These are phyloP conservation scores for Pleurotus djamor DNA, from an alignment of 768 basidiomycete species.

Conservation along the genomic window DNA sequence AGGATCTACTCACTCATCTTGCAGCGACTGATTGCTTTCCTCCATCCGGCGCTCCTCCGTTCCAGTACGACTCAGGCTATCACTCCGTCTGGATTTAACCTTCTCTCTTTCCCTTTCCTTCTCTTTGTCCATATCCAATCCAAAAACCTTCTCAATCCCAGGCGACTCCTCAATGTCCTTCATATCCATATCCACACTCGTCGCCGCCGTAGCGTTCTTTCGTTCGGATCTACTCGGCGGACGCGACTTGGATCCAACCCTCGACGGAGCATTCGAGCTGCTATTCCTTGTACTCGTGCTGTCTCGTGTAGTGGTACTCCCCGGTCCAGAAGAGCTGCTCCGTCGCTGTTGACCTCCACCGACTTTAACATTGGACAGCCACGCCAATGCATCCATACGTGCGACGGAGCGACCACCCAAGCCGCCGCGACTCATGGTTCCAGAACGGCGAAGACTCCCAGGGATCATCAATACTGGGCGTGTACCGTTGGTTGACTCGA, in stretches of 20 bases:
- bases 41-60: conserved; percentile 30
- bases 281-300: conserved; percentile 28
- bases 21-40: conserved; percentile 47
- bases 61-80: conserved; percentile 34
- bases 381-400: conserved; percentile 64
- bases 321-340: conserved; percentile 55
- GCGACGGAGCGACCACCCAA: conserved; percentile 47
- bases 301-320: conserved; percentile 10
- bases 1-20: conserved; percentile 61
- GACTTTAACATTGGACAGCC: conserved; percentile 76
- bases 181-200: too few relatives aligned
- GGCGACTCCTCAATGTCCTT: too few relatives aligned
- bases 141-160: too few relatives aligned
- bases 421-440: conserved; percentile 48
- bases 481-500: conserved; percentile 4
- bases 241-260: conserved; percentile 46
- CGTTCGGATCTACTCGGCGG: conserved; percentile 15
- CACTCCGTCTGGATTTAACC: conserved; percentile 31
- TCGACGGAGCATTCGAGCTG: conserved; percentile 44
- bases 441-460: conserved; percentile 16
- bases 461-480: background rate
- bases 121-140: too few relatives aligned
- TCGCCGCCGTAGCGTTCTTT: background rate
- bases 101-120: conserved; percentile 20
- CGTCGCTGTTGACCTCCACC: conserved; percentile 32